These are phyloP conservation scores for Clavulina sp. DNA, from an alignment of 768 basidiomycete genomes.

Conservation along the genomic window DNA sequence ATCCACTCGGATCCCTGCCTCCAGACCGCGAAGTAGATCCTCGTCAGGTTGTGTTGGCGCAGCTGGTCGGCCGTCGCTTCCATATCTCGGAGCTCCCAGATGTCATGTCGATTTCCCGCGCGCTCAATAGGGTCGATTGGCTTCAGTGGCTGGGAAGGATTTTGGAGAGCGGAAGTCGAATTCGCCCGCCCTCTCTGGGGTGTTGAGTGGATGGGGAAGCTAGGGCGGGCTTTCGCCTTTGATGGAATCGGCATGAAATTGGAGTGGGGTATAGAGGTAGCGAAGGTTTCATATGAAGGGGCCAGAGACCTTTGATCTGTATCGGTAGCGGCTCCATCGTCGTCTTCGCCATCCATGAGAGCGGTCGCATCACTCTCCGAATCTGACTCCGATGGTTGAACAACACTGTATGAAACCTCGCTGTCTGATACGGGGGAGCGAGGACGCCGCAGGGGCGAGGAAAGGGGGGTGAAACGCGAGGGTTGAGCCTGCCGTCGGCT, in stretches of 20 bases:
- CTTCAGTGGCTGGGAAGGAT: constrained; percentile 14
- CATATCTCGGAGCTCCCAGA: constrained; percentile 39
- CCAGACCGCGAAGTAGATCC: constrained; percentile 66
- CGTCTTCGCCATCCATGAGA: too few species aligned
- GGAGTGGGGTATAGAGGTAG: neutral
- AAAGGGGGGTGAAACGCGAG: too few species aligned
- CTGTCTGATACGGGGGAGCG: too few species aligned
- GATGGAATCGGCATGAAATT: neutral
- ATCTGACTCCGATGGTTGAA: too few species aligned
- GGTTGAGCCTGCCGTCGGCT: neutral
- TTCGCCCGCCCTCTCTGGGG: too few species aligned
- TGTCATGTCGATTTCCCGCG: neutral
- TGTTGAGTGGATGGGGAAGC: neutral
- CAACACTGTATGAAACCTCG: too few species aligned
- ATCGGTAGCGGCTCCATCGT: neutral
- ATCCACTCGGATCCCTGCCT: constrained; percentile 53
- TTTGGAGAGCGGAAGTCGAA: too few species aligned
- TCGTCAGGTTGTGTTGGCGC: constrained; percentile 41
- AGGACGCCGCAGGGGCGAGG: too few species aligned
- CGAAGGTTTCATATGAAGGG: neutral
- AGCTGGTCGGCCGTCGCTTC: constrained; percentile 55
- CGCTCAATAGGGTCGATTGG: constrained; percentile 10
- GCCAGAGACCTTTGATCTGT: neutral
- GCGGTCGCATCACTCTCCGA: too few species aligned
- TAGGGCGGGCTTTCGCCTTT: neutral